phyloP scores from a whole-genome alignment of 495 filamentous ascomycete species.

The Lophiostoma macrostomum region DNA sequence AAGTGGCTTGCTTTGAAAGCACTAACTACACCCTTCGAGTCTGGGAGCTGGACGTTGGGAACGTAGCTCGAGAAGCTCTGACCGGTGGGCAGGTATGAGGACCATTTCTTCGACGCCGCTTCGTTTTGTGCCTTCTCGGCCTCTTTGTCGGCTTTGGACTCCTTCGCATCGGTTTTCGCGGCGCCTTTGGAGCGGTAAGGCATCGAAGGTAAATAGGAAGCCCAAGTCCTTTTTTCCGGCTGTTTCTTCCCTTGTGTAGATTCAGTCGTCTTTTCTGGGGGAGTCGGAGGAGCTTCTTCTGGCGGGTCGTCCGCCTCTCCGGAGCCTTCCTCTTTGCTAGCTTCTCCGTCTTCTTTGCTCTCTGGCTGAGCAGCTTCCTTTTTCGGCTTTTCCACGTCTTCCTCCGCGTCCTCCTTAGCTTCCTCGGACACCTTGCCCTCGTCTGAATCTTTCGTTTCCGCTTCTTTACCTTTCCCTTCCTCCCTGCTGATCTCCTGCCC shows the following conservation, averaged over 20 bases:
- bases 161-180: background rate
- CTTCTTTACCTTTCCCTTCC: constrained; percentile 9
- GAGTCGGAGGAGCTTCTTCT: constrained; percentile 23
- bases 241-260: constrained; percentile 9
- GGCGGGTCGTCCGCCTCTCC: constrained; percentile 21
- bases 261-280: constrained; percentile 15
- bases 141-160: constrained; percentile 18
- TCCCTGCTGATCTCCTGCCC: constrained; percentile 12
- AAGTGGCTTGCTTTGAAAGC: constrained; percentile 37
- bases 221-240: constrained; percentile 22
- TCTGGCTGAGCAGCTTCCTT: constrained; percentile 12
- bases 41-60: constrained; percentile 30
- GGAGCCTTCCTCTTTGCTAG: constrained; percentile 1
- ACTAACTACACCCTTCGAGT: constrained; percentile 34
- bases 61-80: constrained; percentile 39
- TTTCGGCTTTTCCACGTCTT: background rate
- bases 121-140: constrained; percentile 34
- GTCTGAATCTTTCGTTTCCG: no score
- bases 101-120: constrained; percentile 37
- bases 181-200: constrained; percentile 23
- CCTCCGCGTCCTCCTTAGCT: background rate
- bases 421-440: no score
- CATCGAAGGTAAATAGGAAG: constrained; percentile 34
- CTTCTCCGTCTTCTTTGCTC: constrained; percentile 5
- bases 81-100: constrained; percentile 40